Conservation (phyloP, 768 basidiomycete genomes). For the Mycena chlorophos region DNA sequence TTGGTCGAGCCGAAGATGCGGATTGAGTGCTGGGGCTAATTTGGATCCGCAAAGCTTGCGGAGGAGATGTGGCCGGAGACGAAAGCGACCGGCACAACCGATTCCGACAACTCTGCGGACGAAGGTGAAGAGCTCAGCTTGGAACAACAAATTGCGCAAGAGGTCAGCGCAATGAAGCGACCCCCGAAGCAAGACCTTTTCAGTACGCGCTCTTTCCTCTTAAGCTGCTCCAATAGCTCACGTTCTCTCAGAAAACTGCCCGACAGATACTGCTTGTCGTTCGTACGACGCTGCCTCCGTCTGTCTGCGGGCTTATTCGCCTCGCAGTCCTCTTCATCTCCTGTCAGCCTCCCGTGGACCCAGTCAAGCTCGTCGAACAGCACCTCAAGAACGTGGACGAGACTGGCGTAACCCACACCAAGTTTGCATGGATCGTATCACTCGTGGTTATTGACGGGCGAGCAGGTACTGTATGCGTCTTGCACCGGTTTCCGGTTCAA, state of each 20-base stretch:
- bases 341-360: constrained; percentile 76
- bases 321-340: constrained; percentile 73
- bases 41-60: constrained; percentile 53
- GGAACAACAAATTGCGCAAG: constrained; percentile 70
- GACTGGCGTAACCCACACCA: constrained; percentile 65
- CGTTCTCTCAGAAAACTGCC: constrained; percentile 60
- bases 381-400: constrained; percentile 62
- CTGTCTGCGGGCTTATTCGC: background rate
- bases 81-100: constrained; percentile 24
- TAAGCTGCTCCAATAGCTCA: constrained; percentile 1
- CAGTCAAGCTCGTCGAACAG: constrained; percentile 64
- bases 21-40: background rate
- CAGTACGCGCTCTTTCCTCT: constrained; percentile 41
- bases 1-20: constrained; percentile 4
- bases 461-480: constrained; percentile 68
- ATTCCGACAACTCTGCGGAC: constrained; percentile 31
- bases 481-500: constrained; percentile 67
- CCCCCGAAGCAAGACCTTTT: constrained; percentile 60
- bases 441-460: constrained; percentile 2
- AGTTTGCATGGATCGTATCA: constrained; percentile 38
- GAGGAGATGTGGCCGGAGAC: constrained; percentile 67
- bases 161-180: constrained; percentile 69
- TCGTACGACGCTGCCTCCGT: constrained; percentile 19
- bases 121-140: constrained; percentile 49
- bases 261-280: constrained; percentile 82